Percentiles rank a stretch among this genome's conserved stretches.
phyloP scores from a whole-genome alignment of 805 yeast genomes.

The Candida manassasensis region DNA sequence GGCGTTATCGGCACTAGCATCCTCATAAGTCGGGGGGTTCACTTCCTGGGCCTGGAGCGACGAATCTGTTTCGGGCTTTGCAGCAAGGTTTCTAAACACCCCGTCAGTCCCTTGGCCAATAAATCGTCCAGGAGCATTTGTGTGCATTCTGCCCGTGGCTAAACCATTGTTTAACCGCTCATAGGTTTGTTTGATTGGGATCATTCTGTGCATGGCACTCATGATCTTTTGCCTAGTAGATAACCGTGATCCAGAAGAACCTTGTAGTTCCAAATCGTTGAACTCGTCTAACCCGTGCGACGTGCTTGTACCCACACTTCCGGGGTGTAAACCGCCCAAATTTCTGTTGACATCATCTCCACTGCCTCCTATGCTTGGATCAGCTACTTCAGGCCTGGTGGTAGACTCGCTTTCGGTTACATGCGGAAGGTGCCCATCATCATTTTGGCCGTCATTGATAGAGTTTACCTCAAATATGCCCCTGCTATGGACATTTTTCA shows the following conservation, averaged over 20 bases:
- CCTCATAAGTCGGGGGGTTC: conserved; percentile 85
- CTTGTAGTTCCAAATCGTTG: conserved; percentile 29
- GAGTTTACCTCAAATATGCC: too few relatives aligned
- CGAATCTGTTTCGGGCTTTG: conserved; percentile 68
- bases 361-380: too few relatives aligned
- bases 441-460: too few relatives aligned
- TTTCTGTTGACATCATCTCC: too few relatives aligned
- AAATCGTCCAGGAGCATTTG: conserved; percentile 40
- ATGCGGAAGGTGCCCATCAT: too few relatives aligned
- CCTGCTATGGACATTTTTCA: too few relatives aligned
- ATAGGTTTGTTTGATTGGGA: conserved; percentile 40
- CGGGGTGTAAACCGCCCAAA: not conserved
- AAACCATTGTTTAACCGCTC: conserved; percentile 39
- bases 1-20: conserved; percentile 87
- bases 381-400: too few relatives aligned
- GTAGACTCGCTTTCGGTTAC: too few relatives aligned
- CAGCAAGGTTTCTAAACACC: conserved; percentile 86
- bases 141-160: conserved; percentile 39
- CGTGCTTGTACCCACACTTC: conserved; percentile 4
- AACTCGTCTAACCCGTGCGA: conserved; percentile 3
- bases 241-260: conserved; percentile 11
- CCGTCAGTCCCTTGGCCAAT: conserved; percentile 66
- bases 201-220: conserved; percentile 27
- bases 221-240: conserved; percentile 27
- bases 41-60: conserved; percentile 38